Base-by-base conservation (phyloP, 2,329 filamentous ascomycete genomes). In the Aspergillus arachidicola region DNA sequence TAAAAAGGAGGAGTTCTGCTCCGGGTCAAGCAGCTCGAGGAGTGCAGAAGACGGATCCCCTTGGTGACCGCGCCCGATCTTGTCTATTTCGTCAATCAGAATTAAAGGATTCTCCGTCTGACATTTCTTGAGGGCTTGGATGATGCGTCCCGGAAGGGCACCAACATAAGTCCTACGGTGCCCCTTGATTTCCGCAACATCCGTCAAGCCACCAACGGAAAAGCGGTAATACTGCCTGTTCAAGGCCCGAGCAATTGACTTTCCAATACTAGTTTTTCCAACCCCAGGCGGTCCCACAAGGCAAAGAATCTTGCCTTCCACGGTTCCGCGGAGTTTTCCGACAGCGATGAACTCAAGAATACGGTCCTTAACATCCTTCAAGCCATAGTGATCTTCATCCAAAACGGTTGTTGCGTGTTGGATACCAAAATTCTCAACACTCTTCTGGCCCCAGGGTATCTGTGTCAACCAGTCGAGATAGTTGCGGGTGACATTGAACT, bases 391-490 rank as follows among this genome's bases (percentile, higher is more conserved):
- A 74, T 99, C 95, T 78, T 98, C 94, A 68, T 99, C 94, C 60
- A 99, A 81, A 10, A 99, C 94, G 58, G 85, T 89, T 80, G 94
- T 90, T 9, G 95, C 95, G 72, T 99, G 91, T 70, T 92, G 86
- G 69, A 99, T 97, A 57, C 90, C 93, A 78, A 99, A 99, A 78
- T 98, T 99, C 81, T 99, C 95, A 0, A 93, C 90, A 70, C 94
- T 97, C 74, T 94, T 87, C 78, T 95, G 91, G 55, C 95, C 95
- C 95, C 95, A 99, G 0, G 95, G 95, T 51, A 99, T 95, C 78
- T 98, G 94, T 7, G 95, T 99, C 46, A 99, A 85, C 95, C 96
- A 99, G 80, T 99, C 96, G 43, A 99, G 84, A 78, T 99, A 99
- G 79, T 99, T 99, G 65, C 96, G 86, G 26, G 95, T 99, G 50